A percentile compares a stretch with the other conserved stretches of the same genome.
phyloP scores from a whole-genome alignment of 106 monocot species.

The Iris macrosiphon region DNA sequence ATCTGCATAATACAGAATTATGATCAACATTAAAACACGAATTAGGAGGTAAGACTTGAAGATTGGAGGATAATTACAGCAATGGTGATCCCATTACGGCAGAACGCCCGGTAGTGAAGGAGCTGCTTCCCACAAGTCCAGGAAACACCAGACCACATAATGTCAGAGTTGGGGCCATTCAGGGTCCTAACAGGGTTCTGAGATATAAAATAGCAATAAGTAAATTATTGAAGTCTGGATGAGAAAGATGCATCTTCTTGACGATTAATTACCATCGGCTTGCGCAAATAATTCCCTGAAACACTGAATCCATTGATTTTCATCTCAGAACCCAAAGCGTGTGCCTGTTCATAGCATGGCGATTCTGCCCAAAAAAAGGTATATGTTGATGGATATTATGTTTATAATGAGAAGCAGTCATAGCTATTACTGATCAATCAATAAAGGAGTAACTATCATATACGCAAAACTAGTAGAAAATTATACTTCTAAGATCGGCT shows the following conservation, averaged over 20 bases:
- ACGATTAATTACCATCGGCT: constrained; percentile 29
- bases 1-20: constrained; percentile 32
- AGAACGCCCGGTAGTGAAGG: constrained; percentile 69
- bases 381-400: background rate
- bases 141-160: constrained; percentile 61
- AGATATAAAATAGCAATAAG: constrained; percentile 6
- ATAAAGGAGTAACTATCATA: background rate
- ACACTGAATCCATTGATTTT: constrained; percentile 28
- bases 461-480: background rate
- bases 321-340: constrained; percentile 9
- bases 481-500: too few species aligned
- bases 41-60: constrained; percentile 2
- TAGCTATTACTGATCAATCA: background rate
- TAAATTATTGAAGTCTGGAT: constrained; percentile 1
- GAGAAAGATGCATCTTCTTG: background rate
- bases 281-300: constrained; percentile 22
- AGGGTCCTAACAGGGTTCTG: constrained; percentile 34
- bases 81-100: constrained; percentile 68
- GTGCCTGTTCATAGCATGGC: constrained; percentile 5
- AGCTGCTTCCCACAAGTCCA: constrained; percentile 87
- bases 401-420: background rate
- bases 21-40: background rate
- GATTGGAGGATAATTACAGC: constrained; percentile 25
- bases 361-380: constrained; percentile 19
- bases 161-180: constrained; percentile 41